Evolutionary conservation across 805 yeast species (phyloP), one percentile per base, ranked within the genome.

Genomic region (Candida boleticola): DNA sequence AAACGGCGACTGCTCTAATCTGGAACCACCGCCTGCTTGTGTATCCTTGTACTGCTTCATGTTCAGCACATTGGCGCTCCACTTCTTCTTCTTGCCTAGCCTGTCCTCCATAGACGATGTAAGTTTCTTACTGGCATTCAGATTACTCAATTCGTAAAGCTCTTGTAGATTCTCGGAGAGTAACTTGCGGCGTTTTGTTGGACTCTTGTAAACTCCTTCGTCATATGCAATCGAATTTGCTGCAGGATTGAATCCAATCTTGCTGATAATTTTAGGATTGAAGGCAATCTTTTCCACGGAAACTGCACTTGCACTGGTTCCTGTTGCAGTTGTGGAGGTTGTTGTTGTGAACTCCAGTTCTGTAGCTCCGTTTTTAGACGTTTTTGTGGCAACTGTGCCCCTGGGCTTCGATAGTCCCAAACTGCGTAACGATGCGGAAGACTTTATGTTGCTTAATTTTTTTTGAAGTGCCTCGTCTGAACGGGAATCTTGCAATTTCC

Each of bases 171-270:
- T 41, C 38, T 39, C 45, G 20, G 30, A 44, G 22, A 18, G 35
- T 10, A 27, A 46, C 38, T 33, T 30, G 37, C 27, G 43, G 34
- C 39, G 40, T 43, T 34, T 43, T 3, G 46, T 38, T 1, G 56
- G 49, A 34, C 48, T 45, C 29, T 44, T 40, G 39, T 41, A 33
- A 5, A 37, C 44, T 19, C 40, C 35, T 23, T 29, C 37, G 20
- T 41, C 41, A 27, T n/a, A 34, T 30, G 26, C 37, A 13, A 14
- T 13, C 45, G 60, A 36, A 22, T 44, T 48, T 5, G 53, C 41
- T 13, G 78, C 72, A 2, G 83, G 83, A 54, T 78, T 82, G 50
- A 73, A 78, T 2, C 83, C 84, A 32, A 78, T 55, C 13, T 60
- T 57, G 16, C 61, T 58, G 14, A 77, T 53, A 27, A 71, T 59